These are phyloP conservation scores for Epichloe elymi DNA, from an alignment of 2,329 filamentous ascomycete genomes.

Conservation along the genomic window DNA sequence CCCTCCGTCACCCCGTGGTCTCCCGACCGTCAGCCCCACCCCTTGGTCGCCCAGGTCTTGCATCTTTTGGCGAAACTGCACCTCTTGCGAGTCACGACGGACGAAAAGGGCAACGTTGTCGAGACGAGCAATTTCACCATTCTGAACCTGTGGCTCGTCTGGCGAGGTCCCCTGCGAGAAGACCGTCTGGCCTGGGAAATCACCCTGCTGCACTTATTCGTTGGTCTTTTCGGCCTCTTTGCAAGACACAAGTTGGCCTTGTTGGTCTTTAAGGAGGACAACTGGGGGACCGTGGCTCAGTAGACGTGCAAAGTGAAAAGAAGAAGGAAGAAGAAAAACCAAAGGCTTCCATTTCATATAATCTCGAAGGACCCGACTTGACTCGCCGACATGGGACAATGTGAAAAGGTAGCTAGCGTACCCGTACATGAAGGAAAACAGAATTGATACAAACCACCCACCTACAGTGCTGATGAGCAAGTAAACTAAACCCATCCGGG, in stretches of 20 bases:
- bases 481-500: no score
- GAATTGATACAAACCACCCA: no score
- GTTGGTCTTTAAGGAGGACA: slow-evolving; percentile 83
- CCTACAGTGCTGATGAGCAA: no score
- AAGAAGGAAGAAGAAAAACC: no score
- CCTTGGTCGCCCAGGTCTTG: slow-evolving; percentile 48
- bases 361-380: no score
- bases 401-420: no score
- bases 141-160: slow-evolving; percentile 91
- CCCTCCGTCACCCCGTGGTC: slow-evolving; percentile 70
- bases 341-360: not conserved
- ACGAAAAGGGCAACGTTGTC: slow-evolving; percentile 55
- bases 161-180: slow-evolving; percentile 84
- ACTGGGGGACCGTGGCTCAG: slow-evolving; percentile 36
- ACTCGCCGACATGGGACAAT: no score
- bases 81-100: slow-evolving; percentile 54
- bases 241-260: slow-evolving; percentile 75
- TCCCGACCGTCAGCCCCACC: slow-evolving; percentile 52
- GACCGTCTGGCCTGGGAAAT: slow-evolving; percentile 71
- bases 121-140: slow-evolving; percentile 87
- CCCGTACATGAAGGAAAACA: no score
- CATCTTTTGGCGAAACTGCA: slow-evolving; percentile 55
- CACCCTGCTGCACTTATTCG: slow-evolving; percentile 59
- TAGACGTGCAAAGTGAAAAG: not conserved
- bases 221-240: slow-evolving; percentile 74